phyloP scores from a whole-genome alignment of 2,329 filamentous ascomycete species.

The Microdochium paspali region DNA sequence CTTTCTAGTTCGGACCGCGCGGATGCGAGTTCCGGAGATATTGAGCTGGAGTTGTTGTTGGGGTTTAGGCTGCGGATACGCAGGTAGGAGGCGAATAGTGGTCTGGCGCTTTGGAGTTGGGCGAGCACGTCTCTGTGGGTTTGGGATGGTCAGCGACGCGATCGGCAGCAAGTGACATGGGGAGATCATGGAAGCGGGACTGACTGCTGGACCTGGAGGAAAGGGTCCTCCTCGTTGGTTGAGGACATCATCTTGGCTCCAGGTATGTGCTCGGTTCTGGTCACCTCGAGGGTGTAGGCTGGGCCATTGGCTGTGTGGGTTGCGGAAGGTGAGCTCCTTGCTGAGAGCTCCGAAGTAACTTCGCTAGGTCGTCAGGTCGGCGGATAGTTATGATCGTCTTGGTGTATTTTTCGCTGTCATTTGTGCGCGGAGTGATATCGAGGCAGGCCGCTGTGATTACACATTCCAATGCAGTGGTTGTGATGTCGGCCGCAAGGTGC shows the following conservation, averaged over 20 bases:
- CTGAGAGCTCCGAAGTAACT: neutral
- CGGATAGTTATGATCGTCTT: no score
- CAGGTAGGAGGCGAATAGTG: constrained; percentile 88
- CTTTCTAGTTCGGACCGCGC: constrained; percentile 61
- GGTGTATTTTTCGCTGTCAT: no score
- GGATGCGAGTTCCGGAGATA: constrained; percentile 76
- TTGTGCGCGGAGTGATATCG: no score
- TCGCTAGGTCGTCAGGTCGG: no score
- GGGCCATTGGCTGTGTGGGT: neutral
- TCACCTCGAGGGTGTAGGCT: neutral
- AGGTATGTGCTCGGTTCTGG: constrained; percentile 1
- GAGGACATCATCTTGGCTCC: constrained; percentile 53
- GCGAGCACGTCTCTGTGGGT: constrained; percentile 81
- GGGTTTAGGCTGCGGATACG: constrained; percentile 83
- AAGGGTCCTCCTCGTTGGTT: constrained; percentile 58
- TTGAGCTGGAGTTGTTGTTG: constrained; percentile 42
- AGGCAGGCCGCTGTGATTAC: no score
- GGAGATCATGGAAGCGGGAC: constrained; percentile 11
- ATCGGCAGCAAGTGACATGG: no score
- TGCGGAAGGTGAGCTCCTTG: neutral
- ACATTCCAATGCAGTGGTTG: no score
- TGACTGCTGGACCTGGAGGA: constrained; percentile 64
- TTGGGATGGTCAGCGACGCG: no score
- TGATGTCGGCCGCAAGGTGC: no score
- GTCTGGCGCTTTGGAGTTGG: constrained; percentile 70